phyloP scores from a whole-genome alignment of 1,139 yeast species.

The Yamadazyma dushanensis region DNA sequence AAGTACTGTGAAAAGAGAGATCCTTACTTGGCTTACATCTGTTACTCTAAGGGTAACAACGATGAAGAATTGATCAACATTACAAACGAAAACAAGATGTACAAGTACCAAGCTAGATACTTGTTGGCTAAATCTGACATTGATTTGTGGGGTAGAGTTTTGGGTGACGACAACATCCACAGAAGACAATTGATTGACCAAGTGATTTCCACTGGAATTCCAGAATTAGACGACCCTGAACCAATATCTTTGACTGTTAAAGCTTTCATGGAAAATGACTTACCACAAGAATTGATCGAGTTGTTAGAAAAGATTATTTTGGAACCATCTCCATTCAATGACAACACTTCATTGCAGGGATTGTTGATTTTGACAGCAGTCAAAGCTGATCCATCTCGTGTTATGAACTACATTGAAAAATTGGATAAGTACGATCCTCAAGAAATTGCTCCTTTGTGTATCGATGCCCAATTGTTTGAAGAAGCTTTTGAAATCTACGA shows the following conservation, averaged over 20 bases:
- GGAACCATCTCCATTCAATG: slow-evolving; percentile 96
- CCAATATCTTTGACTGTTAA: slow-evolving; percentile 95
- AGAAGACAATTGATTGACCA: slow-evolving; percentile 92
- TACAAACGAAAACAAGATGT: slow-evolving; percentile 97
- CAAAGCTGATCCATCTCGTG: slow-evolving; percentile 90
- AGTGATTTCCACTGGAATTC: slow-evolving; percentile 94
- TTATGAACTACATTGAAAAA: slow-evolving; percentile 79
- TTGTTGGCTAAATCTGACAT: slow-evolving; percentile 82
- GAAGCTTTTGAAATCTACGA: slow-evolving; percentile 95
- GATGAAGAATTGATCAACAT: slow-evolving; percentile 86
- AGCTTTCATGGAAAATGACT: slow-evolving; percentile 94
- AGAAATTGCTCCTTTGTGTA: slow-evolving; percentile 91
- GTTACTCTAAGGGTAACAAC: slow-evolving; percentile 92
- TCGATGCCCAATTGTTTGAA: slow-evolving; percentile 84
- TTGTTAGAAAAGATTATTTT: slow-evolving; percentile 90
- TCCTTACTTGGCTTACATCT: slow-evolving; percentile 95
- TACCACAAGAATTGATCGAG: slow-evolving; percentile 91
- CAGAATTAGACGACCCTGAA: slow-evolving; percentile 93
- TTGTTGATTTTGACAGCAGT: slow-evolving; percentile 89
- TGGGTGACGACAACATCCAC: slow-evolving; percentile 74
- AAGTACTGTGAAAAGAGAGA: slow-evolving; percentile 98
- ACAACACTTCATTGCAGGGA: slow-evolving; percentile 93
- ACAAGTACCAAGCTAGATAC: slow-evolving; percentile 97
- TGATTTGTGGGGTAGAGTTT: slow-evolving; percentile 77
- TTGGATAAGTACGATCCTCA: slow-evolving; percentile 89